Base-by-base conservation (phyloP, 805 yeast genomes). In the Candida pseudofarinosa region DNA sequence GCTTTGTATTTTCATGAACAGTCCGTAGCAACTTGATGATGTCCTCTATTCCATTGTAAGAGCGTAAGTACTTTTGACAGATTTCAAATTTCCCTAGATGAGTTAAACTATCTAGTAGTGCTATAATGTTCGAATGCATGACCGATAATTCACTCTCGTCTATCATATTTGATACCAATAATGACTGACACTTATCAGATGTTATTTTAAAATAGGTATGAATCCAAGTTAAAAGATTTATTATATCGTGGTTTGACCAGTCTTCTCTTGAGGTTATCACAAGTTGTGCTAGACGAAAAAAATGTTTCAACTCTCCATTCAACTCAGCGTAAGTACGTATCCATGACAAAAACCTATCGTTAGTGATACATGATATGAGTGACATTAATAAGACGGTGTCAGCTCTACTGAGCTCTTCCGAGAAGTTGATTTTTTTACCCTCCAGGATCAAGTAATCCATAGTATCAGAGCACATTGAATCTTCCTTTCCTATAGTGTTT, bases 171-270 rank as follows among this genome's bases (percentile, higher is more conserved):
- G 44, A 45, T 10, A 43, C 45, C 14, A 67, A 49, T 1, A 58
- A 26, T 2, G 26, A 37, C 10, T 40, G 38, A 0, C 65, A 48
- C 18, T 36, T 35, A 1, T 36, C 33, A 2, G 59, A 41, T 33
- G 59, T 46, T 4, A 41, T 34, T 13, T 51, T 48, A 44, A 56
- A 66, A 35, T 65, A 52, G 14, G 65, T 67, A 37, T 59, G 47
- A 13, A 59, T 45, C 80, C 80, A 76, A 0, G 73, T 60, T 3
- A 73, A 53, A 14, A 76, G 55, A 3, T 65, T 63, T 1, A 65
- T 56, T 15, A 67, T 43, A 42, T 71, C 60, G 20, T 57, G 56
- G 30, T 64, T 63, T 37, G 62, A 59, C 79, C 79, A 74, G 13
- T 63, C 58, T 1, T 64, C 70, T 39, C 62, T 65, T 12, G 66